Percentiles rank a stretch among this genome's conserved stretches.
Conservation (phyloP, 2,329 filamentous ascomycete genomes). For the Capronia americana region DNA sequence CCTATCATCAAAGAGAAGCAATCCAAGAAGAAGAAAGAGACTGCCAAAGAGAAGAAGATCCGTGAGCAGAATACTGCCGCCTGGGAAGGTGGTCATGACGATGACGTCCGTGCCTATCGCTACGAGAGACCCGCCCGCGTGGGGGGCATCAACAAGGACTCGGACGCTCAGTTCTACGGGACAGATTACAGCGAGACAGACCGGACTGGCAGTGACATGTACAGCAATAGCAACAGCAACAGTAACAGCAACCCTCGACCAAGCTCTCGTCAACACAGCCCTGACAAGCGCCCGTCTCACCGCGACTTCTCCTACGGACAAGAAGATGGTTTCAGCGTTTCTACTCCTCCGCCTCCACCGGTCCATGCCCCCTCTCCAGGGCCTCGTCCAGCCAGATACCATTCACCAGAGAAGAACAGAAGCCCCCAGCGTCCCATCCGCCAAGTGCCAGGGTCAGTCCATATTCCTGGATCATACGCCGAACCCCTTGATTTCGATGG, state of each 20-base stretch:
- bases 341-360: constrained; percentile 22
- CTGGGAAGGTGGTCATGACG: constrained; percentile 67
- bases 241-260: constrained; percentile 42
- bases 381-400: constrained; percentile 32
- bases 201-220: constrained; percentile 48
- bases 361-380: constrained; percentile 19
- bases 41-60: constrained; percentile 54
- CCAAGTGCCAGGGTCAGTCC: constrained; percentile 50
- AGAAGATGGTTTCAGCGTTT: constrained; percentile 33
- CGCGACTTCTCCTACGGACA: constrained; percentile 40
- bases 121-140: constrained; percentile 85
- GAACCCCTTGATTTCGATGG: constrained; percentile 53
- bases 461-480: constrained; percentile 25
- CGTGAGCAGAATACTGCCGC: constrained; percentile 44
- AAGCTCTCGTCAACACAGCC: constrained; percentile 29
- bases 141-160: constrained; percentile 83
- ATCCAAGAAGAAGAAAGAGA: constrained; percentile 48
- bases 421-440: constrained; percentile 30
- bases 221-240: constrained; percentile 47
- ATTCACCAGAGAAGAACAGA: constrained; percentile 31
- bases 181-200: constrained; percentile 70
- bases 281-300: constrained; percentile 35
- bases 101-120: constrained; percentile 81
- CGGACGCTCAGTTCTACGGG: constrained; percentile 84
- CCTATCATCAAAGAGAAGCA: constrained; percentile 47